Evolutionary conservation across 306 rosid species (phyloP), one percentile per base, ranked within the genome.

Genomic region (Glycine soja): DNA sequence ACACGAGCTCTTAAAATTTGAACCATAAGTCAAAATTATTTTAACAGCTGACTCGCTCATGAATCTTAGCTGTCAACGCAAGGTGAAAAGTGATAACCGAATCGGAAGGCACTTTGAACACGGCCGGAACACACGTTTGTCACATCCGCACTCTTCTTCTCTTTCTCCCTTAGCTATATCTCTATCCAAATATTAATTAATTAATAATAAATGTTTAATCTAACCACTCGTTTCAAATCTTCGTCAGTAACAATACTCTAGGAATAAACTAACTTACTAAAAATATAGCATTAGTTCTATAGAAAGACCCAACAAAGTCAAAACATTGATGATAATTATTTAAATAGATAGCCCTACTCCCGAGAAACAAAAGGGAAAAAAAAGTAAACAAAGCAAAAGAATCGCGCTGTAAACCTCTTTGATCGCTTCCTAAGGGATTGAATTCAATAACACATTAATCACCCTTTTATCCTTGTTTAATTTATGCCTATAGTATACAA

Each of bases 1-100:
- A 24, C 2, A 24, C 3, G 42, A 3, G 15, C 15, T 15, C 3
- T 61, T 24, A 30, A 30, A 61, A 24, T 3, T 3, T 61, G 67
- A 61, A 11, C 38, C 14, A 7, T 4, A 10, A 30, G 43, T 61
- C 15, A 24, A 61, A 59, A 58, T 18, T 61, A 30, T 30, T 48
- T 70, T 12, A 46, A 85, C 72, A 59, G 3, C 38, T 13, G 72
- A 83, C 86, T 56, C 78, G 80, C 53, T 79, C 82, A 5, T 53
- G 12, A 52, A 7, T 53, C 77, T 62, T 19, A 80, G 81, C 57
- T 75, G 72, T 76, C 80, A 75, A 40, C 10, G 10, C 5, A 76
- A 40, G 83, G 83, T 78, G 64, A 83, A 80, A 85, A 70, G 80
- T 83, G 74, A 9, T 59, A 77, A 8, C 71, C 67, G 57, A 69